Evolutionary conservation across 176 grass and related monocot genomes (phyloP), one percentile per base, ranked within the genome.

Genomic region (Areca catechu): DNA sequence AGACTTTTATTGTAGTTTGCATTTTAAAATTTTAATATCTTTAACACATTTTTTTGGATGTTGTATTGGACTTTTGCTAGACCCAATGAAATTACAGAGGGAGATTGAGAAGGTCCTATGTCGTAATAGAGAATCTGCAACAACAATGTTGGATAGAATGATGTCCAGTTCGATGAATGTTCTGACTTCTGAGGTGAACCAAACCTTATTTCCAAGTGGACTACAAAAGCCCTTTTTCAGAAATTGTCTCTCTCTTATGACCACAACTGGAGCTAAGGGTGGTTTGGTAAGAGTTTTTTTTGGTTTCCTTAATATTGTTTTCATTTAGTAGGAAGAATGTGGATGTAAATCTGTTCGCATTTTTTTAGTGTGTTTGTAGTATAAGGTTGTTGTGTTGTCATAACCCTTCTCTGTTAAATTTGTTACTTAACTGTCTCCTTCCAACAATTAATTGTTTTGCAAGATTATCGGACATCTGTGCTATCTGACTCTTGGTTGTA

Each of bases 221-320:
- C 61, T 96, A n/a, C 71, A 74, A 25, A 96, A 96, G 76, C 61
- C 80, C 22, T 96, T 90, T 57, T 77, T 80, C 63, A 23, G 48
- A 63, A 96, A 96, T 58, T 96, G 92, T 69, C 80, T 96, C 61
- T 85, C 86, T 74, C 92, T 96, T 68, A 96, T 96, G 92, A 90
- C 92, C 61, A 66, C 68, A 22, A 90, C 83, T 79, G 92, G 92
- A 54, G 92, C 92, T 62, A 96, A 96, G 70, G 92, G 92, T 63
- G 68, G 83, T 23, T 27, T 69, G 73, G 92, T 96, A 70, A 65
- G 86, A 29, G 0, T 6, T 6, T 6, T 5, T 6, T 56, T 69
- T 17, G 1, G 64, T 77, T 71, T n/a, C 67, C 63, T 55, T 54
- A 1, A 2, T 43, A 14, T 15, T 18, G 19, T 19, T 15, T 28